A percentile compares a stretch with the other conserved stretches of the same genome.
These are phyloP conservation scores for Aristolochia californica DNA, from an alignment of 164 flowering plant species.

Conservation along the genomic window DNA sequence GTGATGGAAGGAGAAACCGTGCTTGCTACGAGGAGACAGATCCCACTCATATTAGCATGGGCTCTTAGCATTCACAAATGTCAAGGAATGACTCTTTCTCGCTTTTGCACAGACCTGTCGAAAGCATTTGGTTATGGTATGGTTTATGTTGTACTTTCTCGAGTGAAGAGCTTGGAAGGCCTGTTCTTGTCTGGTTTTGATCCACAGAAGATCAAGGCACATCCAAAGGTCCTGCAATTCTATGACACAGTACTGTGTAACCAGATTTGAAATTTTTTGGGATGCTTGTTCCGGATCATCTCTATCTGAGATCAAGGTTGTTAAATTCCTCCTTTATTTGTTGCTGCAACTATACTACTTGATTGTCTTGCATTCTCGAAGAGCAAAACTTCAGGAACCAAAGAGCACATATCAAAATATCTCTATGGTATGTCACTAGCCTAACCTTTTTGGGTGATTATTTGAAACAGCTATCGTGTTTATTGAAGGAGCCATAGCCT, in stretches of 20 bases:
- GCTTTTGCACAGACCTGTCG: slow-evolving; percentile 44
- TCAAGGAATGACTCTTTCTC: slow-evolving; percentile 59
- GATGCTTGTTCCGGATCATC: no score
- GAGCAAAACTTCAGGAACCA: no score
- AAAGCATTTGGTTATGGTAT: slow-evolving; percentile 53
- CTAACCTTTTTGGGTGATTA: no score
- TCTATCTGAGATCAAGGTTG: no score
- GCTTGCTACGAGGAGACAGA: slow-evolving; percentile 34
- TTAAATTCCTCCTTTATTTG: no score
- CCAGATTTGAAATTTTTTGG: neutral
- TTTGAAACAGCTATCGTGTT: no score
- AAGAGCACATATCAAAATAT: no score
- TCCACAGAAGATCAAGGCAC: slow-evolving; percentile 39
- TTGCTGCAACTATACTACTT: no score
- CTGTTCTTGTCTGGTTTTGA: slow-evolving; percentile 45
- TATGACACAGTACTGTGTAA: slow-evolving; percentile 10
- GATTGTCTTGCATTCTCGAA: no score
- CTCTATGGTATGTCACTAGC: no score
- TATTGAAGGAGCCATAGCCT: no score
- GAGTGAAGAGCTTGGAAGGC: slow-evolving; percentile 46
- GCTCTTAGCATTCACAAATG: slow-evolving; percentile 66
- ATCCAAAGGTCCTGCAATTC: slow-evolving; percentile 50
- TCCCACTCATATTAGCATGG: slow-evolving; percentile 60
- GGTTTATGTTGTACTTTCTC: slow-evolving; percentile 66
- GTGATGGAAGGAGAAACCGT: slow-evolving; percentile 33